These are phyloP conservation scores for Bipolaris sorokiniana DNA, from an alignment of 2,329 filamentous ascomycete species.

Conservation along the genomic window DNA sequence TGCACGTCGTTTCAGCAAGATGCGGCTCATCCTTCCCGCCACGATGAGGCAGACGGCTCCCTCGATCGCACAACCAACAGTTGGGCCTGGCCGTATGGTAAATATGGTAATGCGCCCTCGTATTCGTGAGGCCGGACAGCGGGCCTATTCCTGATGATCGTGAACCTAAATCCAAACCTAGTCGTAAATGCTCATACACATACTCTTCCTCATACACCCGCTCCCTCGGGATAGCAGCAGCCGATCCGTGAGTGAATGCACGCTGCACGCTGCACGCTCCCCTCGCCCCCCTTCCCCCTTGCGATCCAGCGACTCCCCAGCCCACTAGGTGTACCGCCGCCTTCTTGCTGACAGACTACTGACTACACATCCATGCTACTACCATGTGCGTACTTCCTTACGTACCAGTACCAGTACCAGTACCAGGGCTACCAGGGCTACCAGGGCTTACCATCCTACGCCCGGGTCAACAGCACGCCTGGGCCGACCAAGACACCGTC, in stretches of 20 bases:
- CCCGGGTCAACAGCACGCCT: conserved; percentile 23
- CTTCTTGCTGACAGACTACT: conserved; percentile 21
- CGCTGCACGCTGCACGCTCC: neutral
- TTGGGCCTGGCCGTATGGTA: neutral
- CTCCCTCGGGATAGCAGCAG: conserved; percentile 12
- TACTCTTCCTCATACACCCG: too few species aligned
- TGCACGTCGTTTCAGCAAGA: conserved; percentile 24
- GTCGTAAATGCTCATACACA: conserved; percentile 1
- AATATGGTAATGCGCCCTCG: neutral
- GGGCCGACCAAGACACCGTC: conserved; percentile 21
- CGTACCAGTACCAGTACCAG: neutral
- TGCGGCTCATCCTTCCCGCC: conserved; percentile 29
- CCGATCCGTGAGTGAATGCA: conserved; percentile 8
- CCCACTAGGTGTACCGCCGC: conserved; percentile 1
- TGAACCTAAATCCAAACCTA: conserved; percentile 11
- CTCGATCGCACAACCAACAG: conserved; percentile 11
- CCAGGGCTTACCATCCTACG: conserved; percentile 12
- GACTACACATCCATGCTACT: neutral
- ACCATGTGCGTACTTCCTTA: neutral
- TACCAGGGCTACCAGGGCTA: too few species aligned
- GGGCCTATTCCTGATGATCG: neutral
- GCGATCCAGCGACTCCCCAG: neutral
- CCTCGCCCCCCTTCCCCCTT: neutral
- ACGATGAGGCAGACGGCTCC: conserved; percentile 5
- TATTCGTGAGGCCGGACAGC: neutral